Base-by-base conservation (phyloP, 2,329 filamentous ascomycete species). In the Penicillium sp. region DNA sequence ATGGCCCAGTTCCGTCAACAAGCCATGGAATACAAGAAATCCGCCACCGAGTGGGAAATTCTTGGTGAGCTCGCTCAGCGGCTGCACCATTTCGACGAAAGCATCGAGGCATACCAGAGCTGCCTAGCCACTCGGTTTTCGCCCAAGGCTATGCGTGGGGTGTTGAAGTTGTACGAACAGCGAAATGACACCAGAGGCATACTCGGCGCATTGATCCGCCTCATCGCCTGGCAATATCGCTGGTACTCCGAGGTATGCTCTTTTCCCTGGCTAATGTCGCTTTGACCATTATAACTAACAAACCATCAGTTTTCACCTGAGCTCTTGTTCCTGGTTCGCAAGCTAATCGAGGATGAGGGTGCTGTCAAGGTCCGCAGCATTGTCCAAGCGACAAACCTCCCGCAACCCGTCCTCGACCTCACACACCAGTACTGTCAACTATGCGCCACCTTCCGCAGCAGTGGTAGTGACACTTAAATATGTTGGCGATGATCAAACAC, bases 151-250 rank as follows among this genome's bases (percentile, higher is more conserved):
- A 87, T 97, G 74, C 84, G 86, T 18, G 94, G 94, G 3, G 86
- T 97, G 53, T 77, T 97, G 48, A 86, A 86, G 52, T 82, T 90
- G 46, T 91, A 91, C 64, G 89, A 95, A 74, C 84, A 84, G 69
- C 82, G 82, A 55, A 89, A 88, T 67, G 90, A 90, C 74, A 91
- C 90, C 4, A 81, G 91, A 58, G 89, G 91, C 57, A 90, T 87
- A 54, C 82, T 97, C 7, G 88, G 86, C 29, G 87, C 90, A n/a
- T 80, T 97, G 55, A 97, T 99, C 62, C 82, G 91, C 50, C 79
- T 99, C 40, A 90, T 97, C 34, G 94, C 93, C 13, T 99, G 94
- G 94, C 94, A 99, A 77, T 99, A 97, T 76, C 83, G 94, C 64
- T 99, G 94, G 94, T 99, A 99, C 78, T 97, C 92, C 54, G 94